phyloP scores from a whole-genome alignment of 495 filamentous ascomycete species.

The Eremomyces bilateralis region DNA sequence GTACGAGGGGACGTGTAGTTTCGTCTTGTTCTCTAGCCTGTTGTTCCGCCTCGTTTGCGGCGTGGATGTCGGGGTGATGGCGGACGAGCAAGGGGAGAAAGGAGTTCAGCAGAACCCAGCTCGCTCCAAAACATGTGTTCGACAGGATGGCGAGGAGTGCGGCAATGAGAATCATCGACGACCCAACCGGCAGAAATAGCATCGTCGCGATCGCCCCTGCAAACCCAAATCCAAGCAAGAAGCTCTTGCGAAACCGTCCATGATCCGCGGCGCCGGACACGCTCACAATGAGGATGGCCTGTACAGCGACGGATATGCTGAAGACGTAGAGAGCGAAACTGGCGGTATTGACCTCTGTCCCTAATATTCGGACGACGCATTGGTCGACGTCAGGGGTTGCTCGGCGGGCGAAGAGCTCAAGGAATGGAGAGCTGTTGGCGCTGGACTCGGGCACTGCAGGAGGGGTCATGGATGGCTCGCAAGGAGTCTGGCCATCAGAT shows the following conservation, averaged over 20 bases:
- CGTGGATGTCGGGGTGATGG: slow-evolving; percentile 18
- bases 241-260: slow-evolving; percentile 72
- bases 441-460: slow-evolving; percentile 5
- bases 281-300: slow-evolving; percentile 76
- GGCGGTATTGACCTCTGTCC: slow-evolving; percentile 77
- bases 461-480: slow-evolving; percentile 29
- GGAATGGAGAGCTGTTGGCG: slow-evolving; percentile 10
- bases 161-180: slow-evolving; percentile 55
- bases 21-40: slow-evolving; percentile 5
- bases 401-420: background rate
- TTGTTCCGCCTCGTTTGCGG: background rate
- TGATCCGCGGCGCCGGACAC: slow-evolving; percentile 94
- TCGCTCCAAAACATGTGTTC: slow-evolving; percentile 47
- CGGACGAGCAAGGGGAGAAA: slow-evolving; percentile 25
- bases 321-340: slow-evolving; percentile 98
- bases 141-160: slow-evolving; percentile 68
- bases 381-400: slow-evolving; percentile 27
- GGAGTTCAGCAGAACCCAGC: slow-evolving; percentile 24
- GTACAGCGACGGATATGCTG: slow-evolving; percentile 70
- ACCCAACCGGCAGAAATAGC: slow-evolving; percentile 61
- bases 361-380: slow-evolving; percentile 66
- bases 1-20: background rate
- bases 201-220: slow-evolving; percentile 65
- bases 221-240: slow-evolving; percentile 67
- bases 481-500: slow-evolving; percentile 51